Evolutionary conservation across 1,284 basidiomycete species (phyloP).

Genomic region (Anthracocystis setariae): DNA sequence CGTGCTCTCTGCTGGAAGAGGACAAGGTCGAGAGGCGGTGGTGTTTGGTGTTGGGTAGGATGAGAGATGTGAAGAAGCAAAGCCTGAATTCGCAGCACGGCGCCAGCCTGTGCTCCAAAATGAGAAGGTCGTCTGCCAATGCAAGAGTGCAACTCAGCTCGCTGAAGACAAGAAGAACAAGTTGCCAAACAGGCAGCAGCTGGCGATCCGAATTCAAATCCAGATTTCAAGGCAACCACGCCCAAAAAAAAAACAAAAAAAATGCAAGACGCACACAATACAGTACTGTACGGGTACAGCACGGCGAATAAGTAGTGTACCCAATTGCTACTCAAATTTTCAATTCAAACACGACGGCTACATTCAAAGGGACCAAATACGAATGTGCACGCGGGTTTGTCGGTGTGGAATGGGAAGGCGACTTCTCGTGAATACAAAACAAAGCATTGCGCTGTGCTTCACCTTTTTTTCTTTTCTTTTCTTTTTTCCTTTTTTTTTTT

Average conservation of each 20-base stretch:
- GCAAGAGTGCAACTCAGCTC: slow-evolving; percentile 11
- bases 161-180: neutral
- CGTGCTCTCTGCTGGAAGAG: slow-evolving; percentile 8
- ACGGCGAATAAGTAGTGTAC: neutral
- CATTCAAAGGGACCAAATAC: neutral
- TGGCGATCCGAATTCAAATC: neutral
- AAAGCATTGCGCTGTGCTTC: neutral
- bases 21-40: slow-evolving; percentile 5
- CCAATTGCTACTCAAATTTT: slow-evolving; percentile 22
- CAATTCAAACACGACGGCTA: slow-evolving; percentile 6
- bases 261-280: slow-evolving; percentile 10
- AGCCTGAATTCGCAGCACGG: slow-evolving; percentile 7
- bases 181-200: neutral
- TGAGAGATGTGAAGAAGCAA: slow-evolving; percentile 5
- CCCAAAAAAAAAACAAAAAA: slow-evolving; percentile 4
- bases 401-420: neutral
- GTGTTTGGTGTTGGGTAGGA: neutral
- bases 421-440: neutral
- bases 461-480: too few species aligned
- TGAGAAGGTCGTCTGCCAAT: slow-evolving; percentile 2
- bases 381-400: slow-evolving; percentile 13
- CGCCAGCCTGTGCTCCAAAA: neutral
- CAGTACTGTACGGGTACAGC: too few species aligned
- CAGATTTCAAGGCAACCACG: too few species aligned
- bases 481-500: too few species aligned